Evolutionary conservation across 176 grass and related monocot species (phyloP).

Genomic region (Avena insularis): DNA sequence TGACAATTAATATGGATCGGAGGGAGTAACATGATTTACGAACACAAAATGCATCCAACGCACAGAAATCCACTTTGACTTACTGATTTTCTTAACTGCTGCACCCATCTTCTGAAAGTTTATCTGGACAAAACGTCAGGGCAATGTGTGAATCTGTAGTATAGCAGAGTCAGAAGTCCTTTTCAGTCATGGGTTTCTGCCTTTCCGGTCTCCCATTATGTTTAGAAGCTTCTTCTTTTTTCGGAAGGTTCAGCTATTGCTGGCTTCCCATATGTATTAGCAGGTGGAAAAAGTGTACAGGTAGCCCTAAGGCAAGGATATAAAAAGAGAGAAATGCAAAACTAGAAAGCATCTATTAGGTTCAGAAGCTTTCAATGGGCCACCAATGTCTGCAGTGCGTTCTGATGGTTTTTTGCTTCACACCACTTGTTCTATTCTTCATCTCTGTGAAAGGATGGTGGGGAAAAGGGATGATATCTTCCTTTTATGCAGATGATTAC

Average conservation of each 20-base stretch:
- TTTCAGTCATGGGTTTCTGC: conserved; percentile 64
- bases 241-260: too few relatives aligned
- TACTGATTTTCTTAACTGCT: conserved; percentile 80
- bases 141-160: conserved; percentile 81
- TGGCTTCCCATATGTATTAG: too few relatives aligned
- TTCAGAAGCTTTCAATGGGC: conserved; percentile 73
- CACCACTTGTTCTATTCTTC: conserved; percentile 60
- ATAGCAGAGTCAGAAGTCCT: conserved; percentile 75
- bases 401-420: conserved; percentile 54
- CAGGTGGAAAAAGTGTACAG: too few relatives aligned
- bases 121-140: conserved; percentile 86
- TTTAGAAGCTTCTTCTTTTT: too few relatives aligned
- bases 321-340: too few relatives aligned
- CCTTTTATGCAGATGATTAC: background rate
- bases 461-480: background rate
- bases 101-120: conserved; percentile 76
- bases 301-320: too few relatives aligned
- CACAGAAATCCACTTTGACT: conserved; percentile 14
- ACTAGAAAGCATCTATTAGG: too few relatives aligned
- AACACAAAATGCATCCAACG: conserved; percentile 26
- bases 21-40: conserved; percentile 14
- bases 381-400: conserved; percentile 70
- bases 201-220: too few relatives aligned
- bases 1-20: too few relatives aligned
- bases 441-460: conserved; percentile 45